Base-by-base conservation (phyloP, 2,329 filamentous ascomycete genomes). In the Claviceps purpurea region DNA sequence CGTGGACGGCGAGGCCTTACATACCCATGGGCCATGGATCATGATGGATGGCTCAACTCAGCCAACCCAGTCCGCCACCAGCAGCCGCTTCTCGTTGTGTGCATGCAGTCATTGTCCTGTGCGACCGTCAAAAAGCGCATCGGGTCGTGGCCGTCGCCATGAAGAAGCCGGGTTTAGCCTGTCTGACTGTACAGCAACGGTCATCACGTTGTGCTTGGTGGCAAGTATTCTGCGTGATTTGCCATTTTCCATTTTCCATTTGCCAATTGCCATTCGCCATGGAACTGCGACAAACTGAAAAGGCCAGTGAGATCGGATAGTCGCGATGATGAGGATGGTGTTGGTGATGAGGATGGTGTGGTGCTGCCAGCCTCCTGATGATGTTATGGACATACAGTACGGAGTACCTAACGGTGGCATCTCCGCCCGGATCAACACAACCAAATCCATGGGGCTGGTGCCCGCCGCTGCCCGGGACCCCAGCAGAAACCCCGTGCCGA, bases 21-120 rank as follows among this genome's bases (percentile, higher is more conserved):
- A 22, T 26, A 26, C 26, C 58, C 59, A 64, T 67, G 65, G 63
- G 64, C 59, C 61, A 61, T 57, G 63, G 59, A 53, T 56, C 63
- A 57, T 56, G 56, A n/a, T n/a, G n/a, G 57, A 55, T 55, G 60
- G 11, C 61, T 59, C 55, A 55, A 61, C 62, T 34, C 10, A 30
- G 30, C 30, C 30, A 34, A 34, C 58, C 52, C 55, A 41, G 39
- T 42, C 57, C 61, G 60, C 57, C 57, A 57, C 57, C 22, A 24
- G 22, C 20, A 22, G 42, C 42, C 20, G 42, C 20, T 44, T 16
- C 42, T 44, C 13, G 2, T n/a, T 44, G 1, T 44, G 13, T 24
- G 14, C 24, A 5, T 24, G 6, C 18, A 22, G 18, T 10, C 40
- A 42, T 22, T 42, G 40, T 22, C 20, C 18, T 24, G 41, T 22